Evolutionary conservation across 345 rosid species (phyloP), one percentile per base, ranked within the genome.

Genomic region (Dipteronia sinensis): DNA sequence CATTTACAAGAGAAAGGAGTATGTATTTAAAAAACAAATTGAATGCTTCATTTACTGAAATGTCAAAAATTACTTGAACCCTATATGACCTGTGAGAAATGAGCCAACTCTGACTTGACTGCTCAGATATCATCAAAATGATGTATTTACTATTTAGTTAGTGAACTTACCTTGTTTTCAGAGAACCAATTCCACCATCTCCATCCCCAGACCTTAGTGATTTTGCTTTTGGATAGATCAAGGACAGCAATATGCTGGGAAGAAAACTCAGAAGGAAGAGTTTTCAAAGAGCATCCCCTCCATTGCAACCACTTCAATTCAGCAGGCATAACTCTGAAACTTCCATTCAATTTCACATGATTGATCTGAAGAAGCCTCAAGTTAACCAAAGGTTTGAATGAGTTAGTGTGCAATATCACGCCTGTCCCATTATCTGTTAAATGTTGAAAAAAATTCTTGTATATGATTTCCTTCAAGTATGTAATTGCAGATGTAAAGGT

Each of bases 221-320:
- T 64, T 73, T 64, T 74, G 76, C 89, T 82, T 7, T 82, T 74
- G 0, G 87, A 78, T 65, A 86, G 87, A 66, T 86, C 78, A 67
- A 84, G 87, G 58, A 86, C 81, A 2, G 78, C 86, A 27, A 84
- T 81, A 44, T 80, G 63, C 22, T 19, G 46, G 55, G 78, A 82
- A 25, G 58, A 71, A 51, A 74, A 80, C 61, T 78, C 73, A 16
- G 65, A 49, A 65, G 85, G 84, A 67, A 86, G 74, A 38, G 46
- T 73, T 80, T 53, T 79, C 78, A 80, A 7, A 42, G 86, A 81
- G 46, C 86, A 86, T 16, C 79, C 73, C 73, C 77, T 82, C 89
- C 87, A 86, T 42, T 74, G 83, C 31, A 86, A 81, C 85, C 87
- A 86, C 76, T 72, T 84, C 44, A 86, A 38, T 29, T 46, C 73